Conservation (phyloP, 2,329 filamentous ascomycete genomes). For the Ophiostoma novo-ulmi region DNA sequence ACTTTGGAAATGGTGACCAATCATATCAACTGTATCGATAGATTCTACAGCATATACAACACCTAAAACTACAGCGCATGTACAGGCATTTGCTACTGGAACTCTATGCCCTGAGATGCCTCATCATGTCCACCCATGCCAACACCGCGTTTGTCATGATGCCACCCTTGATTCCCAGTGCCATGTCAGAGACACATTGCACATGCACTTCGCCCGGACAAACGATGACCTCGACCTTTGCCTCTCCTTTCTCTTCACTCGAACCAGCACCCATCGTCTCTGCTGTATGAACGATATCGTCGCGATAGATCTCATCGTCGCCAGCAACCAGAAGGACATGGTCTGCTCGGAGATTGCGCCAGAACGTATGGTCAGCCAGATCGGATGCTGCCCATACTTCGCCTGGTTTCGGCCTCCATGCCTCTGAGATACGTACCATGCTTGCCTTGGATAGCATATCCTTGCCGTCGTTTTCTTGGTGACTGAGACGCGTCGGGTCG, state of each 20-base stretch:
- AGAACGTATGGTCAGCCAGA: constrained; percentile 23
- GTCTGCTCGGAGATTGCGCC: constrained; percentile 24
- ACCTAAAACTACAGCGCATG: neutral
- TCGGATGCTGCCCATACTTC: constrained; percentile 28
- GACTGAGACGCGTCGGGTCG: constrained; percentile 25
- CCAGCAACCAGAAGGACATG: constrained; percentile 25
- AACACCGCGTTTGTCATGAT: constrained; percentile 14
- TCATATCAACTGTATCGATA: neutral
- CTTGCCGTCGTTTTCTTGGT: constrained; percentile 26
- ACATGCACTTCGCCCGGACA: constrained; percentile 27
- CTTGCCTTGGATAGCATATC: constrained; percentile 26
- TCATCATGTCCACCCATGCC: constrained; percentile 14
- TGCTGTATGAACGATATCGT: constrained; percentile 26
- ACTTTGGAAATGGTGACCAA: constrained; percentile 14
- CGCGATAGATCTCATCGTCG: constrained; percentile 26
- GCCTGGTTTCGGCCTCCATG: constrained; percentile 22
- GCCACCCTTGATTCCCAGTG: constrained; percentile 23
- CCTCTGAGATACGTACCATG: constrained; percentile 23
- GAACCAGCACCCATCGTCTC: constrained; percentile 24
- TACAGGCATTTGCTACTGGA: neutral
- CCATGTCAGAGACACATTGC: constrained; percentile 24
- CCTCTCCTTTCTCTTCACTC: neutral
- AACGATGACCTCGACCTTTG: constrained; percentile 23
- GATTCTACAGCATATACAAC: neutral
- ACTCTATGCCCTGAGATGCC: neutral